Evolutionary conservation across 306 rosid genomes (phyloP), one percentile per base, ranked within the genome.

Genomic region (Corylus americana): DNA sequence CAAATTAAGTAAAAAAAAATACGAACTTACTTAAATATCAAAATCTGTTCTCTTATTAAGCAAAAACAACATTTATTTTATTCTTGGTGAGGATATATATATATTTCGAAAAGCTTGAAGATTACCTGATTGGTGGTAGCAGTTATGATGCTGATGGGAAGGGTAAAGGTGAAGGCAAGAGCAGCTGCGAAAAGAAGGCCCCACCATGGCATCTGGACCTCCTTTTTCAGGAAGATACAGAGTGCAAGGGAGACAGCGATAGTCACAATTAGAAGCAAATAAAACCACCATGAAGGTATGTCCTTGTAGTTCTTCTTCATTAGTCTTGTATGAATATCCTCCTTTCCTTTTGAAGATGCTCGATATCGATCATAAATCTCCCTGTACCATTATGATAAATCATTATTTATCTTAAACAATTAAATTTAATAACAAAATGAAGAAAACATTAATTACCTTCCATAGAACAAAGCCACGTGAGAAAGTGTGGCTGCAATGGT

Each of bases 271-370:
- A 91, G 86, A 85, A 92, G 71, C 27, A 75, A 17, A 82, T 92
- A 66, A 88, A 93, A 93, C 97, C 96, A 93, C 96, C 97, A 93
- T 31, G 89, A 77, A 78, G 97, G 97, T 83, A 91, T 92, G 87
- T 92, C 97, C 78, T 83, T 49, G 85, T 92, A 92, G 78, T 80
- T 83, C 79, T 81, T 87, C 79, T 81, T 89, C 97, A 91, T 93
- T 83, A 89, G 72, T 84, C 51, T 91, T 53, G 97, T 91, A 84
- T 91, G 96, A 59, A 92, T 85, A 74, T 92, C 97, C 77, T 89
- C 91, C 80, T 85, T 88, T 11, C 88, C 94, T 47, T 64, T 76
- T 45, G 76, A 77, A 55, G 97, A 88, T 55, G 96, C 96, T 3
- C 85, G 82, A 68, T 85, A 91, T 0, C 91, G 88, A 73, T 84